Base-by-base conservation (phyloP, 1,139 yeast species). In the Eremothecium cymbalariae region DNA sequence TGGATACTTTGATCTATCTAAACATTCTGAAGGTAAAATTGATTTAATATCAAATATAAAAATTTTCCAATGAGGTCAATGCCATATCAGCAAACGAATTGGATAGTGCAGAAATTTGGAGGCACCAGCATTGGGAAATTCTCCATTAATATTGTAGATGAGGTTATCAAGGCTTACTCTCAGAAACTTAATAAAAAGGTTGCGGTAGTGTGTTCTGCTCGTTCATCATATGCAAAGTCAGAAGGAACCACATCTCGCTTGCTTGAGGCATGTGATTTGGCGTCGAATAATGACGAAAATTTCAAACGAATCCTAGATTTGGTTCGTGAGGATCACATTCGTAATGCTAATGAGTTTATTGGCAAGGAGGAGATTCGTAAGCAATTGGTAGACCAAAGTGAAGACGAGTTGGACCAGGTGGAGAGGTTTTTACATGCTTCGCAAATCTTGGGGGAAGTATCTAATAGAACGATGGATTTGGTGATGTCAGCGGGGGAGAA, bases 61-160 rank as follows among this genome's bases (percentile, higher is more conserved):
- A n/a, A n/a, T n/a, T n/a, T n/a, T n/a, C n/a, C 24, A 4, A 21
- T 21, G 24, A 21, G 24, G 12, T 21, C 24, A 11, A 21, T 21
- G n/a, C 13, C 14, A 11, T 19, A 27, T 13, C 27, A 36, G 16
- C 31, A 33, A 27, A 41, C 35, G 13, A 53, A 55, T 34, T 88
- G 97, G 96, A 64, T 90, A 15, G 82, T 90, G 6, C 98, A 90
- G 59, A 90, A 90, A 60, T 90, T 84, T 52, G 98, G 98, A 28
- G 98, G 98, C 34, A 90, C 98, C n/a, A 79, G 94, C 29, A 95
- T 90, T 24, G 98, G 98, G 19, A 90, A 90, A 57, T 88, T 88
- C 58, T 84, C 96, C 5, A 74, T 70, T 36, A 72, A 78, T 45
- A 90, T 90, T 36, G 88, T 86, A 12, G 81, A 81, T 44, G 84